Evolutionary conservation across 2,329 filamentous ascomycete species (phyloP), one percentile per base, ranked within the genome.

Genomic region (Sporothrix pallida): DNA sequence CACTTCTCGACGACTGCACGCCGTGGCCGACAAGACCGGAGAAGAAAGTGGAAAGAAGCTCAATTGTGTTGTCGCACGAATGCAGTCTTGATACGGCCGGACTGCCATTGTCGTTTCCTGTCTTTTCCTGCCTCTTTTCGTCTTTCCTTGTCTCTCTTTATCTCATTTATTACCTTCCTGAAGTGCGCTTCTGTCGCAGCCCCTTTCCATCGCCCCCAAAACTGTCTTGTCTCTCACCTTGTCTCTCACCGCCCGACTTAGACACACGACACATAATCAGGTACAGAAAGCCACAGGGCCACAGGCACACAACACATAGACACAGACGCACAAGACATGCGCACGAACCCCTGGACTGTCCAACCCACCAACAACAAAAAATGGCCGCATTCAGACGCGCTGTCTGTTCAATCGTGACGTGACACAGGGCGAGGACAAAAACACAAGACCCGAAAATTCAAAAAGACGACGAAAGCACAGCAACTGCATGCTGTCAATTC

Each of bases 311-410:
- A 52, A n/a, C 50, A 52, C n/a, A 8, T 26, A 44, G 31, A 9
- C 31, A 46, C 60, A 44, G 8, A 37, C 56, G 52, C 52, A 56
- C 20, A 26, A 26, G 42, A 26, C n/a, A 26, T 26, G 42, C 20
- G 62, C 62, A 48, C 62, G n/a, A 67, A 26, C 42, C 42, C 42
- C 62, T 17, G 62, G 46, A n/a, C 10, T 13, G n/a, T 44, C 62
- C 20, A 44, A 48, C 62, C 31, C 31, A 37, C 31, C 31, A 37
- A 37, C 7, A 37, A 26, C 42, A 65, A n/a, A 67, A 67, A 20
- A 48, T 17, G 20, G 26, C n/a, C 42, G 17, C 37, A 63, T 48
- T 23, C 42, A 26, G 62, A 10, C 42, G 42, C 62, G 42, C 42
- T 46, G 17, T 46, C 42, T 23, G n/a, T 5, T 4, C 23, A 26